Percentiles rank a stretch among this genome's conserved stretches.
phyloP scores from a whole-genome alignment of 768 basidiomycete genomes.

The Lactarius psammicola region DNA sequence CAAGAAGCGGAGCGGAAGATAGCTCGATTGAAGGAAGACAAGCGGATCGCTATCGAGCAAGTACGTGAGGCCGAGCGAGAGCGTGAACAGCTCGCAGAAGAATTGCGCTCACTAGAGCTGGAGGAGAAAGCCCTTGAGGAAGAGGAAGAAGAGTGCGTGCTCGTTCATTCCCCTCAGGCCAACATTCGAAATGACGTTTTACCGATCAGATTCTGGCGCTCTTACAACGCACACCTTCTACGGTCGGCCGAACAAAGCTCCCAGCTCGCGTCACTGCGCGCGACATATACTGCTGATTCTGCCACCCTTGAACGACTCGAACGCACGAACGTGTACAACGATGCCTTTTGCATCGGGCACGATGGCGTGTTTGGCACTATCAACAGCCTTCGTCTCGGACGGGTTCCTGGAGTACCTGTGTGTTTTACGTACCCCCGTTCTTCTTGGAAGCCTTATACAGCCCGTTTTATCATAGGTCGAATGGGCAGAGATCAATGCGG shows the following conservation, averaged over 20 bases:
- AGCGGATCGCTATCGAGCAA: conserved; percentile 67
- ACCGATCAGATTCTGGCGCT: conserved; percentile 70
- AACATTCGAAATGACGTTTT: conserved; percentile 4
- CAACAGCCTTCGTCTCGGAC: conserved; percentile 88
- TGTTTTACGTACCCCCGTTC: conserved; percentile 31
- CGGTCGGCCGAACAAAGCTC: conserved; percentile 62
- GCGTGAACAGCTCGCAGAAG: conserved; percentile 68
- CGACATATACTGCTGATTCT: conserved; percentile 76
- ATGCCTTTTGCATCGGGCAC: conserved; percentile 93
- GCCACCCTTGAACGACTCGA: conserved; percentile 80
- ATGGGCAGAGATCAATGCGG: conserved; percentile 98
- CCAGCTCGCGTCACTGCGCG: conserved; percentile 67
- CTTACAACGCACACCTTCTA: conserved; percentile 70
- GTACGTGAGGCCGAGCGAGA: conserved; percentile 75
- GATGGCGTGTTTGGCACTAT: conserved; percentile 98
- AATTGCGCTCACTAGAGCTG: conserved; percentile 63
- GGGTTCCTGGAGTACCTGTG: conserved; percentile 81
- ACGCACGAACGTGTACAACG: conserved; percentile 92
- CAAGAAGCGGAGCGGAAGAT: conserved; percentile 74
- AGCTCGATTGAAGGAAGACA: conserved; percentile 66
- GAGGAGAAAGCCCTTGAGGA: conserved; percentile 78
- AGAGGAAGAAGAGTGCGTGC: conserved; percentile 79
- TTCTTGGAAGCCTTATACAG: conserved; percentile 19
- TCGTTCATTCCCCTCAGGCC: neutral
- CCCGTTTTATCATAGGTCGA: conserved; percentile 71